phyloP scores from a whole-genome alignment of 129 eudicot species.

The Centrapalus pauciflorus region DNA sequence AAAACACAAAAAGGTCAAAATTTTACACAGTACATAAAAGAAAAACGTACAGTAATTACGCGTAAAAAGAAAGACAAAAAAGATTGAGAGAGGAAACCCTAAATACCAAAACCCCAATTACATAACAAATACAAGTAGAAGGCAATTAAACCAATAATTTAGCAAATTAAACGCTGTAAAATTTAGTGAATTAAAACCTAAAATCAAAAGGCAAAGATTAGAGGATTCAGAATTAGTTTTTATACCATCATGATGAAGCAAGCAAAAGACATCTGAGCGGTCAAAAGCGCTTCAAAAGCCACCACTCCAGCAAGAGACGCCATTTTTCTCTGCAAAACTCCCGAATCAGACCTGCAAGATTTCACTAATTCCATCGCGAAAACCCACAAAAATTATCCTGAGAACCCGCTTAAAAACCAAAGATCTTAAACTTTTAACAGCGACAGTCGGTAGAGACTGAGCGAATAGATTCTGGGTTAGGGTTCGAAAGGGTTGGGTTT shows the following conservation, averaged over 20 bases:
- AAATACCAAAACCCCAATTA: constrained; percentile 5
- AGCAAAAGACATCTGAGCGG: constrained; percentile 64
- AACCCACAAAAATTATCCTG: not conserved
- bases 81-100: not conserved
- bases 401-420: not conserved
- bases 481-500: constrained; percentile 31
- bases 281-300: constrained; percentile 41
- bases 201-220: not conserved
- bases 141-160: constrained; percentile 6
- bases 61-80: not conserved
- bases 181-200: not conserved
- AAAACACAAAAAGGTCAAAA: too few relatives aligned
- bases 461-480: constrained; percentile 18
- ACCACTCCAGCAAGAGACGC: constrained; percentile 37
- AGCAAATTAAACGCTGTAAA: not conserved
- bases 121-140: not conserved
- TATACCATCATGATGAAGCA: constrained; percentile 52
- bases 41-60: not conserved
- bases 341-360: constrained; percentile 29
- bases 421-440: not conserved
- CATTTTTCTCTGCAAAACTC: constrained; percentile 24
- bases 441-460: not conserved
- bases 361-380: constrained; percentile 44
- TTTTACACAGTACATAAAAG: not conserved
- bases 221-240: not conserved